phyloP scores from a whole-genome alignment of 2,329 filamentous ascomycete species.

The Myotisia sp. region DNA sequence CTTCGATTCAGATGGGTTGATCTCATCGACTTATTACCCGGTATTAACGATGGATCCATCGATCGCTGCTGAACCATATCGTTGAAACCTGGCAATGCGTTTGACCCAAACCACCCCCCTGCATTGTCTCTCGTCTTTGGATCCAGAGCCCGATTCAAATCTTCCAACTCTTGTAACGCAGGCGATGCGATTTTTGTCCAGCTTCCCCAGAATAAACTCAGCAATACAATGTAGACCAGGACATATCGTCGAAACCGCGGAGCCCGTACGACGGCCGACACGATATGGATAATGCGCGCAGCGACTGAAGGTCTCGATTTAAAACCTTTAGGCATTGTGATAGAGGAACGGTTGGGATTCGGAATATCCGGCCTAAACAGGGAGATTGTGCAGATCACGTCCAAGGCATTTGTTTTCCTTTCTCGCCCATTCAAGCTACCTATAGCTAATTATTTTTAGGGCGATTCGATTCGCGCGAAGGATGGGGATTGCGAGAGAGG shows the following conservation, averaged over 20 bases:
- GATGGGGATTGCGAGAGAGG: no score
- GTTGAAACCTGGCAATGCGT: conserved; percentile 34
- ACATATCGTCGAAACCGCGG: conserved; percentile 30
- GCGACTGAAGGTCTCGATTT: no score
- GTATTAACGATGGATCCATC: conserved; percentile 35
- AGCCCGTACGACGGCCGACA: conserved; percentile 24
- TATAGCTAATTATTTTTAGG: no score
- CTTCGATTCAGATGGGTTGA: conserved; percentile 26
- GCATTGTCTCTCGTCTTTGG: conserved; percentile 15
- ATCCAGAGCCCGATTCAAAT: conserved; percentile 21
- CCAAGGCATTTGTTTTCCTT: no score
- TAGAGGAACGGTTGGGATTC: no score
- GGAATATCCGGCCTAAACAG: no score
- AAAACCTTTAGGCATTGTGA: no score
- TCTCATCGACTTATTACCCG: conserved; percentile 21
- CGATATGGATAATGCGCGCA: no score
- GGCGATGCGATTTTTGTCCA: conserved; percentile 24
- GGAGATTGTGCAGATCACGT: no score
- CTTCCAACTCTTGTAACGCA: conserved; percentile 19
- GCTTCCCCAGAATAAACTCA: conserved; percentile 19
- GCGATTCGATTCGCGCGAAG: no score
- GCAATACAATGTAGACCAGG: conserved; percentile 22
- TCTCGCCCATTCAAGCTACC: no score
- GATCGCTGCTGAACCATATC: conserved; percentile 38
- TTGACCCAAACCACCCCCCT: conserved; percentile 33